A percentile compares a stretch with the other conserved stretches of the same genome.
These are phyloP conservation scores for Pezicula radicicola DNA, from an alignment of 2,329 filamentous ascomycete genomes.

Conservation along the genomic window DNA sequence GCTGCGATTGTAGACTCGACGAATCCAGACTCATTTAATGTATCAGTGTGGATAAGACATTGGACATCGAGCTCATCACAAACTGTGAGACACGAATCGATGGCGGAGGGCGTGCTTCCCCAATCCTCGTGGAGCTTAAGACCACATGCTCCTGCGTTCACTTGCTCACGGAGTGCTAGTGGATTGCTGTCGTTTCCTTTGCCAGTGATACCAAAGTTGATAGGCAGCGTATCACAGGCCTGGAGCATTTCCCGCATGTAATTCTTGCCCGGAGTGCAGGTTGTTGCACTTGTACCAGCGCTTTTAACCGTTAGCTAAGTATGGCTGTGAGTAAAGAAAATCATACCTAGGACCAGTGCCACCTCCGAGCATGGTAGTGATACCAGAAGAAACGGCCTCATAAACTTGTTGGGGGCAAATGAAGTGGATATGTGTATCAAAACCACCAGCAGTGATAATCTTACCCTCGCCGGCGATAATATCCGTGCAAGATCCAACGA, in stretches of 20 bases:
- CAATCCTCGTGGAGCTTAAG: conserved; percentile 96
- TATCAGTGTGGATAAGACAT: conserved; percentile 93
- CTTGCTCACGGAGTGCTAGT: conserved; percentile 72
- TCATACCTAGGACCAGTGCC: conserved; percentile 81
- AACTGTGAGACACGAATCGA: conserved; percentile 79
- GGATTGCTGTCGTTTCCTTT: conserved; percentile 86
- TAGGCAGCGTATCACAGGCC: conserved; percentile 73
- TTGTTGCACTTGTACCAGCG: conserved; percentile 87
- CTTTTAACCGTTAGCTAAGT: conserved; percentile 35
- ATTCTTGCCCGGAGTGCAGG: conserved; percentile 82
- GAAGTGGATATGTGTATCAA: conserved; percentile 90
- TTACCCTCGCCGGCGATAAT: conserved; percentile 87
- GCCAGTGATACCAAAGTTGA: conserved; percentile 88
- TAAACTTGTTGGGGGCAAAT: conserved; percentile 91
- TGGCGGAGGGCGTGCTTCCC: conserved; percentile 87
- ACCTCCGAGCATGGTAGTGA: conserved; percentile 88
- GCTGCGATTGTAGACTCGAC: conserved; percentile 87
- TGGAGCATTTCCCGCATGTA: conserved; percentile 89
- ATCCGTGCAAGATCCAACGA: conserved; percentile 86
- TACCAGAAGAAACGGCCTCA: conserved; percentile 78
- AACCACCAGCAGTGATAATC: conserved; percentile 86
- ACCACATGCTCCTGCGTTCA: conserved; percentile 79
- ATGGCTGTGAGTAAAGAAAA: background rate
- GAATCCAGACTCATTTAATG: conserved; percentile 95
- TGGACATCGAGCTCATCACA: conserved; percentile 93